Base-by-base conservation (phyloP, 257 asterid genomes). In the Solanum bulbocastanum region DNA sequence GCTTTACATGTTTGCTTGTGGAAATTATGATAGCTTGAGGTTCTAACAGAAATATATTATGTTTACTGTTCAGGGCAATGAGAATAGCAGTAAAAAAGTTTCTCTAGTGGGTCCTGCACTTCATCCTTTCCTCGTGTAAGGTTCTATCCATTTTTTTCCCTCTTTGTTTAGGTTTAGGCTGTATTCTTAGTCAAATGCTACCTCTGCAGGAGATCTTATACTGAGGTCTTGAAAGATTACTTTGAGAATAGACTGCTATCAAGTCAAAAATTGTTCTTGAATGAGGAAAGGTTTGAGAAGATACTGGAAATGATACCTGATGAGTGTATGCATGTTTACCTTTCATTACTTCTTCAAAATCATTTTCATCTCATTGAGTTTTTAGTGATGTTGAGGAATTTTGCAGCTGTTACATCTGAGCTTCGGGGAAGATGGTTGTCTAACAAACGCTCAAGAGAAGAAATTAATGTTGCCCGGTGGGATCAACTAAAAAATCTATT, bases 101-200 rank as follows among this genome's bases (percentile, higher is more conserved):
- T 90, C 93, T 79, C 91, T 97, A 40, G 68, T 72, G 40, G 96
- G 93, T 35, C 93, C 86, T 33, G 87, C 96, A 36, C 96, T 94
- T 78, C 99, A 97, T 92, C 98, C 98, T 83, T 93, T 91, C 91
- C 93, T 97, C 13, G 98, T 91, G 99, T 96, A 95, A 90, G 97
- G 87, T 85, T 86, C 88, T 68, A 44, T 86, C 84, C 83, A 27
- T 36, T 69, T 78, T 60, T 88, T 40, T 10, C 33, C 33, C n/a
- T 89, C 39, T 27, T 69, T 60, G 46, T 60, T 60, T 22, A 74
- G 72, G 71, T 14, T 73, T 56, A 74, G 79, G 37, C 81, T 85
- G 36, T 75, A n/a, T 32, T 49, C 71, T 76, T 20, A 72, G 85
- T 52, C 3, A 8, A 74, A 22, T 87, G 79, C 87, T 30, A 14